Evolutionary conservation across 192 early-diverging fungal genomes (phyloP).

Genomic region (Diversispora epigaea): DNA sequence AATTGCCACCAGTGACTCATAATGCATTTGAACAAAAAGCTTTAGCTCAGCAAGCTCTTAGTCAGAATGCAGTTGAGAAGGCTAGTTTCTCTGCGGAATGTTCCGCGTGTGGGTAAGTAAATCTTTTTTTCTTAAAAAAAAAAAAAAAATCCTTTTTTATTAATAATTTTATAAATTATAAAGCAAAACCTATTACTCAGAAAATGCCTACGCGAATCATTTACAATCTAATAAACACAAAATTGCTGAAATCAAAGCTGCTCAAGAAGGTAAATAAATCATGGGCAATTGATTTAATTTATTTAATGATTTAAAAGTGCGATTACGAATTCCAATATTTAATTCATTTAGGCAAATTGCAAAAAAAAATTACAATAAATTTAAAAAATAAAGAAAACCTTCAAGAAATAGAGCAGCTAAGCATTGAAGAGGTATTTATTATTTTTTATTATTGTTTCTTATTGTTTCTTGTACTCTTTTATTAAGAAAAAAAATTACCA

Average conservation of each 20-base stretch:
- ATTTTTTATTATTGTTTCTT: no score
- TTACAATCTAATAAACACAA: constrained; percentile 94
- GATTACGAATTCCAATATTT: no score
- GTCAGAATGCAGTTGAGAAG: constrained; percentile 43
- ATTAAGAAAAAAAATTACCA: neutral
- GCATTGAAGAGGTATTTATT: no score
- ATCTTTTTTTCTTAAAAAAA: neutral
- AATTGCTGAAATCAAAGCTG: constrained; percentile 61
- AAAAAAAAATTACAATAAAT: no score
- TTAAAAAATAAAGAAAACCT: no score
- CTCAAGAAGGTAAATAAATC: neutral
- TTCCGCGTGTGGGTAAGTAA: constrained; percentile 39
- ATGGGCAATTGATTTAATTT: neutral
- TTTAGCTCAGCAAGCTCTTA: constrained; percentile 59
- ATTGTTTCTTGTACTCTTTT: no score
- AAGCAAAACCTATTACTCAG: constrained; percentile 71
- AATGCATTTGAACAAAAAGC: constrained; percentile 83
- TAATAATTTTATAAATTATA: constrained; percentile 15
- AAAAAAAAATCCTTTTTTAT: no score
- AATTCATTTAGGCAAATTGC: no score
- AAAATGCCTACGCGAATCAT: constrained; percentile 90
- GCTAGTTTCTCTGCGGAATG: constrained; percentile 34
- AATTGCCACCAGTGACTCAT: constrained; percentile 77
- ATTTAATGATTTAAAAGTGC: no score
- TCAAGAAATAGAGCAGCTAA: no score